phyloP scores from a whole-genome alignment of 306 rosid genomes.

The Acacia acuminata region DNA sequence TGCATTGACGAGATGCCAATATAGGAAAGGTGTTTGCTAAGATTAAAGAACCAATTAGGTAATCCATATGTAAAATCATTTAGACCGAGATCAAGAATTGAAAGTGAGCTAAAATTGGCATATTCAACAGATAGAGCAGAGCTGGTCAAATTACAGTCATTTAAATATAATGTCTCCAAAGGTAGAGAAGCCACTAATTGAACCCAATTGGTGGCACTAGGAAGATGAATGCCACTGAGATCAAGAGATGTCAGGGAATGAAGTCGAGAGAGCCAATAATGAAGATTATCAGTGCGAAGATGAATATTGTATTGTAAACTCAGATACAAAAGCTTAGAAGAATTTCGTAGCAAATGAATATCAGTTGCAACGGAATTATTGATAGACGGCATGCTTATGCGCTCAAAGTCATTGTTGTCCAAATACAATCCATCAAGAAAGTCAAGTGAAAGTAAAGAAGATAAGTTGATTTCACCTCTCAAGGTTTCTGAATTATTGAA shows the following conservation, averaged over 20 bases:
- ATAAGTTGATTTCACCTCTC: neutral
- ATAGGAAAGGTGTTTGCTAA: neutral
- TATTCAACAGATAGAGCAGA: neutral
- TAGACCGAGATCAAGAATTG: neutral
- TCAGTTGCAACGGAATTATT: neutral
- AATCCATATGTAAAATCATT: neutral
- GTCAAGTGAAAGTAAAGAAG: neutral
- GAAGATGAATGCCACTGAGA: neutral
- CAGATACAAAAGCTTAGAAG: neutral
- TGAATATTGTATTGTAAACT: neutral
- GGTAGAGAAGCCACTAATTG: neutral
- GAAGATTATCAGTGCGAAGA: neutral
- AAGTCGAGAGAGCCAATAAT: neutral
- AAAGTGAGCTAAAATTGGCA: neutral
- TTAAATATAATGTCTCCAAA: fast-evolving
- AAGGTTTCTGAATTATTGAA: neutral
- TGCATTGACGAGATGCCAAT: neutral
- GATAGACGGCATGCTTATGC: neutral
- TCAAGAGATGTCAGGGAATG: neutral
- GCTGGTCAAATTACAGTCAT: neutral
- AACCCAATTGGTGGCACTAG: neutral
- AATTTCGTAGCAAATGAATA: neutral
- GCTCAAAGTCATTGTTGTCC: neutral
- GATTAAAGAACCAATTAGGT: neutral
- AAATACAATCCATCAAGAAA: neutral